These are phyloP conservation scores for Mortierella sp. DNA, from an alignment of 371 early-diverging fungal genomes.

Conservation along the genomic window DNA sequence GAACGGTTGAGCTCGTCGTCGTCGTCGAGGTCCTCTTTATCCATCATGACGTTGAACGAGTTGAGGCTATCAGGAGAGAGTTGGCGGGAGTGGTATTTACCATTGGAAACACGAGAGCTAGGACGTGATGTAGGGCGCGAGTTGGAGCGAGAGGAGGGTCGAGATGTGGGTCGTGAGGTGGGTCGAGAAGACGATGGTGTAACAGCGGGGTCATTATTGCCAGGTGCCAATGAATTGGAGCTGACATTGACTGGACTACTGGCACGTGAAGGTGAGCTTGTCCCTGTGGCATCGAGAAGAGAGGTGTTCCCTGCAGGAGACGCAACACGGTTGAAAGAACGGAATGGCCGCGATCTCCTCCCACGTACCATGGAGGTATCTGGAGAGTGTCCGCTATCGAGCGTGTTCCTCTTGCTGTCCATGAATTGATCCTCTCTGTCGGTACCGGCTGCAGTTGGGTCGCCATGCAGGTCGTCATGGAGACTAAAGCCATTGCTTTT, in stretches of 20 bases:
- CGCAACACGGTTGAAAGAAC: slow-evolving; percentile 26
- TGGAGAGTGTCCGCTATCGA: slow-evolving; percentile 18
- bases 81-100: slow-evolving; percentile 34
- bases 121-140: slow-evolving; percentile 32
- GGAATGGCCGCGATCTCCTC: slow-evolving; percentile 12
- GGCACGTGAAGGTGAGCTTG: slow-evolving; percentile 30
- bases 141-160: slow-evolving; percentile 34
- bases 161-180: slow-evolving; percentile 33
- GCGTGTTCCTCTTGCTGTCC: slow-evolving; percentile 1
- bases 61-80: slow-evolving; percentile 44
- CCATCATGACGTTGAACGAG: slow-evolving; percentile 43
- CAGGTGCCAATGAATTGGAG: slow-evolving; percentile 21
- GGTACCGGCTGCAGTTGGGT: neutral
- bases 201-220: slow-evolving; percentile 18
- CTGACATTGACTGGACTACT: slow-evolving; percentile 38
- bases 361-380: slow-evolving; percentile 11
- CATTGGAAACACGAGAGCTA: slow-evolving; percentile 34
- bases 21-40: slow-evolving; percentile 38
- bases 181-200: slow-evolving; percentile 41
- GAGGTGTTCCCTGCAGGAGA: slow-evolving; percentile 21
- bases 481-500: neutral
- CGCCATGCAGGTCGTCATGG: slow-evolving; percentile 7
- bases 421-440: slow-evolving; percentile 17
- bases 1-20: slow-evolving; percentile 25
- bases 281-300: slow-evolving; percentile 17